Base-by-base conservation (phyloP, 176 grass and related monocot species). In the Tillandsia leiboldiana region DNA sequence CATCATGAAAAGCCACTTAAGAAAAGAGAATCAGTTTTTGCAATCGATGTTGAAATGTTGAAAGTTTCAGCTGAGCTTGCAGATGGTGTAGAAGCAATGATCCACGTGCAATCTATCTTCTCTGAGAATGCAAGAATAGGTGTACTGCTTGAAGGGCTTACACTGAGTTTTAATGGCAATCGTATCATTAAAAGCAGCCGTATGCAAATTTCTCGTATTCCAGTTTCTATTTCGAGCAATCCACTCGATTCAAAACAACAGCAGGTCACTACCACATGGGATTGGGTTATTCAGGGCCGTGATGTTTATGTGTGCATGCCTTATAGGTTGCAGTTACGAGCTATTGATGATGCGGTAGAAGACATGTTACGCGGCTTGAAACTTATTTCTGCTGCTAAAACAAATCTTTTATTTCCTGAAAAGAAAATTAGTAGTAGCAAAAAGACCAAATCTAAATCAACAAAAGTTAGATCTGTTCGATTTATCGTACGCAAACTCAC, bases 91-190 rank as follows among this genome's bases (percentile, higher is more conserved):
- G 93, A 96, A 76, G 78, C 89, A 78, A 81, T 67, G 51, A 61
- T 96, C 76, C 79, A 81, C 66, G 88, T 96, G 50, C 83, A 91
- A 14, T 92, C 84, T 48, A 96, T 96, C 83, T 96, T 96, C 68
- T 96, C 93, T 49, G 93, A 96, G 78, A 96, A 96, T 86, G 88
- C 86, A 66, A 96, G 88, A 81, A 92, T 96, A 68, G 89, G 93
- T 83, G 81, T 96, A 63, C 81, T 96, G 75, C 68, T 92, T 76
- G 93, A 96, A 79, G 93, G 81, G 68, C 22, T 96, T 26, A 72
- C 67, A 68, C 51, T 92, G 77, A 80, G 65, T 54, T 90, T 92
- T 79, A 92, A 85, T 78, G 86, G 66, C 78, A 84, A 86, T 2
- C 75, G 71, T 68, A 65, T 96, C 56, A 87, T 96, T 47, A 87